phyloP scores from a whole-genome alignment of 371 early-diverging fungal genomes.

The Gilbertella persicaria region DNA sequence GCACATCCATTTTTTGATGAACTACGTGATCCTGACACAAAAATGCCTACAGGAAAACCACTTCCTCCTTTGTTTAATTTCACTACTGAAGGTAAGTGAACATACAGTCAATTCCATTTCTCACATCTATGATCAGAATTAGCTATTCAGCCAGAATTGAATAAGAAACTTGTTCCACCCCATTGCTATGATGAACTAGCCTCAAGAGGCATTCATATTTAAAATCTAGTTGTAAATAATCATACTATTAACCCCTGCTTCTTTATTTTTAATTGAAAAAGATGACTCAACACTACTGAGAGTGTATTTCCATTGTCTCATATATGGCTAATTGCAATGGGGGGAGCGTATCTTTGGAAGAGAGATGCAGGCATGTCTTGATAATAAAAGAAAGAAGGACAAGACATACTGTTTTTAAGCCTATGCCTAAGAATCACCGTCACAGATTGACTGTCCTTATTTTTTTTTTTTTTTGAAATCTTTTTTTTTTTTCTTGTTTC shows the following conservation, averaged over 20 bases:
- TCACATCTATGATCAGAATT: conserved; percentile 26
- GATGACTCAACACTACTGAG: too few relatives aligned
- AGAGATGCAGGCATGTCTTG: too few relatives aligned
- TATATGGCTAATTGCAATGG: too few relatives aligned
- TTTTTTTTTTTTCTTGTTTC: conserved; percentile 5
- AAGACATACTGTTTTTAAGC: too few relatives aligned
- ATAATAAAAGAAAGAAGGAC: too few relatives aligned
- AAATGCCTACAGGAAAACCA: conserved; percentile 77
- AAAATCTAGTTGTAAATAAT: conserved; percentile 35
- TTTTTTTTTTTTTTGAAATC: conserved; percentile 7
- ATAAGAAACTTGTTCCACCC: conserved; percentile 61
- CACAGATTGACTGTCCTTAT: conserved; percentile 10
- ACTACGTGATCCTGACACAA: conserved; percentile 84
- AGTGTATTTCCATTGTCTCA: too few relatives aligned
- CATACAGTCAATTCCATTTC: not conserved
- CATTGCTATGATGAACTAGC: conserved; percentile 58
- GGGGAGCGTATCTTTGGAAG: too few relatives aligned
- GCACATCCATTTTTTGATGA: conserved; percentile 97
- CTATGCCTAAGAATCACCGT: too few relatives aligned
- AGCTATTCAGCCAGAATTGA: conserved; percentile 55
- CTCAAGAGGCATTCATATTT: conserved; percentile 43
- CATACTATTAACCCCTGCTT: too few relatives aligned
- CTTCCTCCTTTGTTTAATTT: conserved; percentile 94
- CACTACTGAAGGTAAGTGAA: conserved; percentile 67
- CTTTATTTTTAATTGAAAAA: too few relatives aligned